A percentile compares a stretch with the other conserved stretches of the same genome.
Evolutionary conservation across 169 alveolate genomes (phyloP).

Genomic region (Plasmodium vivax): DNA sequence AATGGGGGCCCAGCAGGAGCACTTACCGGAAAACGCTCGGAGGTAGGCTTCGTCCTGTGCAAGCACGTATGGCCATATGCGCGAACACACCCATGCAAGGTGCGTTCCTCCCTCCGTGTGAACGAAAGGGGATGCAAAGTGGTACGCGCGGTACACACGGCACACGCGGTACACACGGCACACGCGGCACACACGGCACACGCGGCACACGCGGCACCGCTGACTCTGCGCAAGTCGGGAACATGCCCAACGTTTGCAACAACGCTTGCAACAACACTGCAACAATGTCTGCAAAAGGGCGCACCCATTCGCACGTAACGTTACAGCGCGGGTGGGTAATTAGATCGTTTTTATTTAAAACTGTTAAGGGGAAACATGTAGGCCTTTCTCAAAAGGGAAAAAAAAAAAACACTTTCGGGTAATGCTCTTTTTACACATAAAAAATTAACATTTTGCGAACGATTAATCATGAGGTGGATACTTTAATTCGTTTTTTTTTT

Average conservation of each 20-base stretch:
- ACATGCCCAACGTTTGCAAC: not conserved
- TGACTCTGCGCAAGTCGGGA: not conserved
- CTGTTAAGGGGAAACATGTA: not conserved
- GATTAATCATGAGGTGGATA: not conserved
- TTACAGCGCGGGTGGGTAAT: not conserved
- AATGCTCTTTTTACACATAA: conserved; percentile 3
- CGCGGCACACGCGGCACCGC: not conserved
- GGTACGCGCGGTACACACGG: not conserved
- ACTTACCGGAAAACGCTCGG: not conserved
- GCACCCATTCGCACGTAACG: not conserved
- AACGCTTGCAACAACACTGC: too few relatives aligned
- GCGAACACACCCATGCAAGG: not conserved
- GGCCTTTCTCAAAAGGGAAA: not conserved
- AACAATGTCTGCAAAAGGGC: not conserved
- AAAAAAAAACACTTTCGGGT: conserved; percentile 14
- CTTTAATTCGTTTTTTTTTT: not conserved
- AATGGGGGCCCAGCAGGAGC: not conserved
- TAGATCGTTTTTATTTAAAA: not conserved
- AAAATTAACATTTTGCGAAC: not conserved
- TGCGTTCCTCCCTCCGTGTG: not conserved
- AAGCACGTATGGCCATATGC: not conserved
- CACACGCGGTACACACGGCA: too few relatives aligned
- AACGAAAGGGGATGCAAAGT: not conserved
- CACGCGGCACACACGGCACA: not conserved
- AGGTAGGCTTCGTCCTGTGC: not conserved